Evolutionary conservation across 345 rosid species (phyloP).

Genomic region (Murraya koenigii): DNA sequence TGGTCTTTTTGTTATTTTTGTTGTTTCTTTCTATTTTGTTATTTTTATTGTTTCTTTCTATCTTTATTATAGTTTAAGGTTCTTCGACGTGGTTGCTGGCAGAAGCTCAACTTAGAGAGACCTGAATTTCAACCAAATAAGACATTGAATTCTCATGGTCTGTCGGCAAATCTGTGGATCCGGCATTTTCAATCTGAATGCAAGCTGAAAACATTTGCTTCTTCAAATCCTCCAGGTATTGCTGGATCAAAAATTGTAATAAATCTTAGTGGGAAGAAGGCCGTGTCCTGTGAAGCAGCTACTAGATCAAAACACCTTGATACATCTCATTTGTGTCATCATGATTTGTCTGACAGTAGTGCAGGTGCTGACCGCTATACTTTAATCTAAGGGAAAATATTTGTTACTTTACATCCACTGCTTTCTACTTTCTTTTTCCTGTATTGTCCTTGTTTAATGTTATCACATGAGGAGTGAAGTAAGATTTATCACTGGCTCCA

Average conservation of each 20-base stretch:
- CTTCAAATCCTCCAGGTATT: constrained; percentile 15
- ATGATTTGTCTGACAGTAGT: constrained; percentile 29
- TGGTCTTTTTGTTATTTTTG: background rate
- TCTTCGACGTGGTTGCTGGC: constrained; percentile 66
- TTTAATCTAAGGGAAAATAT: background rate
- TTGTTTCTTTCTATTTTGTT: constrained; percentile 6
- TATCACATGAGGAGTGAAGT: background rate
- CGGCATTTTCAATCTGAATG: constrained; percentile 47
- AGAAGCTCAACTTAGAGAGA: constrained; percentile 52
- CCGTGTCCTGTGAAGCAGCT: constrained; percentile 28
- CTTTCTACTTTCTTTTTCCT: background rate
- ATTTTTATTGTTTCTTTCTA: constrained; percentile 6
- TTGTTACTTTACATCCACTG: background rate
- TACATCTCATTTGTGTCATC: constrained; percentile 17
- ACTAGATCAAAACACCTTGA: constrained; percentile 21
- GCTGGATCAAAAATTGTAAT: constrained; percentile 22
- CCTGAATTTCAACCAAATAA: constrained; percentile 34
- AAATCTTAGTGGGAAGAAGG: constrained; percentile 35
- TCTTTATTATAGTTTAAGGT: constrained; percentile 57
- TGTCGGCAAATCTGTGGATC: constrained; percentile 64
- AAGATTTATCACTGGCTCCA: background rate
- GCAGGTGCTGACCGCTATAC: constrained; percentile 35
- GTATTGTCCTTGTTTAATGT: background rate
- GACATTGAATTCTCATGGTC: constrained; percentile 21
- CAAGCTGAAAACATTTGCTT: constrained; percentile 14